Evolutionary conservation across 1,284 basidiomycete genomes (phyloP).

Genomic region (Microbotryum lychnidis-dioicae): DNA sequence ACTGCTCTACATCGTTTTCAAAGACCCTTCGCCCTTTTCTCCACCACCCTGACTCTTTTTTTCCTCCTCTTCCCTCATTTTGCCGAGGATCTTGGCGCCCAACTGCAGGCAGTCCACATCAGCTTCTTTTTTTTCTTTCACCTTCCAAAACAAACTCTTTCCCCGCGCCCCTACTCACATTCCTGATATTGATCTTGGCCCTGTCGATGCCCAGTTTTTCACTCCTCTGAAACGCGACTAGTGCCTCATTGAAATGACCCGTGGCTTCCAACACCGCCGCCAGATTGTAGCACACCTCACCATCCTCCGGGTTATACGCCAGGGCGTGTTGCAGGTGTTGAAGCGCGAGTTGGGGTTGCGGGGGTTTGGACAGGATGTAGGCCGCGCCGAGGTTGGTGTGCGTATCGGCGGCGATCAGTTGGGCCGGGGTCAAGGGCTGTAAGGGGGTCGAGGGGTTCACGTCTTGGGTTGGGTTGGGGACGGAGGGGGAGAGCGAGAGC

Average conservation of each 20-base stretch:
- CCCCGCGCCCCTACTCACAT: slow-evolving; percentile 10
- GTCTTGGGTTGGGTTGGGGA: slow-evolving; percentile 2
- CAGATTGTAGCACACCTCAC: slow-evolving; percentile 30
- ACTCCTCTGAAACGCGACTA: slow-evolving; percentile 26
- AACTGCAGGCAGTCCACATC: slow-evolving; percentile 4
- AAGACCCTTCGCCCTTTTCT: too few relatives aligned
- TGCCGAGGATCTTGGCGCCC: slow-evolving; percentile 24
- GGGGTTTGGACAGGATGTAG: slow-evolving; percentile 26
- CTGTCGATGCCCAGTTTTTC: slow-evolving; percentile 21
- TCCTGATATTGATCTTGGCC: slow-evolving; percentile 23
- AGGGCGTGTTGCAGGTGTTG: slow-evolving; percentile 29
- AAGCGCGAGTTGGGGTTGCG: slow-evolving; percentile 23
- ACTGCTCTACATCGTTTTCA: too few relatives aligned
- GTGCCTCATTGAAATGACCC: slow-evolving; percentile 24
- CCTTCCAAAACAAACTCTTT: too few relatives aligned
- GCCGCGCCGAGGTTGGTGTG: slow-evolving; percentile 31
- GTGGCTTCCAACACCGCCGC: slow-evolving; percentile 29
- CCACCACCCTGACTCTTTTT: slow-evolving; percentile 1
- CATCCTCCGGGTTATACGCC: slow-evolving; percentile 30
- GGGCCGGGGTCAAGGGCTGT: slow-evolving; percentile 19
- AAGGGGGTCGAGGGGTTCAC: slow-evolving; percentile 8
- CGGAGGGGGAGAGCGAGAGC: slow-evolving; percentile 10
- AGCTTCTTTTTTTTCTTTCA: background rate
- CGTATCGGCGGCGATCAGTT: slow-evolving; percentile 26
- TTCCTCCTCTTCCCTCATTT: slow-evolving; percentile 21